These are phyloP conservation scores for Alternaria metachromatica DNA, from an alignment of 2,329 filamentous ascomycete species.

Conservation along the genomic window DNA sequence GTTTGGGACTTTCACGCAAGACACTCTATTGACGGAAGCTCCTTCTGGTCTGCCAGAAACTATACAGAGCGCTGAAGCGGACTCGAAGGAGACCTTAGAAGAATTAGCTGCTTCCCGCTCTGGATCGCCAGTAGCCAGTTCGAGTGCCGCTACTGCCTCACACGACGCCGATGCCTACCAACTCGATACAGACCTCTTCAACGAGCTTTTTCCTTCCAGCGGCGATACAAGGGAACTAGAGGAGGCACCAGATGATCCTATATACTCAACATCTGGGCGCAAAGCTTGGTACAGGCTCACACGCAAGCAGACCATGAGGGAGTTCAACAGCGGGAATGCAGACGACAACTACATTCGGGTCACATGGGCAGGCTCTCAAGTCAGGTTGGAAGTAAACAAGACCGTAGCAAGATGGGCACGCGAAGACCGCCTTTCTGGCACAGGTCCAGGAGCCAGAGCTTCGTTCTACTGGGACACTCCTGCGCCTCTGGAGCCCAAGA, in stretches of 20 bases:
- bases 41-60: background rate
- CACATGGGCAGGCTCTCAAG: slow-evolving; percentile 44
- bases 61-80: background rate
- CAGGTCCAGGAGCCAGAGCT: slow-evolving; percentile 41
- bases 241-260: slow-evolving; percentile 37
- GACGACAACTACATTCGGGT: slow-evolving; percentile 49
- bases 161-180: background rate
- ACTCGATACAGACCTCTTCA: slow-evolving; percentile 31
- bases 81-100: background rate
- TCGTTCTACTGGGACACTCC: slow-evolving; percentile 49
- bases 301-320: slow-evolving; percentile 47
- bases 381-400: slow-evolving; percentile 44
- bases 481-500: slow-evolving; percentile 24
- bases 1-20: slow-evolving; percentile 8
- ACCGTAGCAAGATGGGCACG: slow-evolving; percentile 45
- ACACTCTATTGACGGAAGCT: slow-evolving; percentile 5
- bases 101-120: background rate
- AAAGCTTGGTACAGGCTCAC: slow-evolving; percentile 52
- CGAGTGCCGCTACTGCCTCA: background rate
- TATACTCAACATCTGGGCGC: slow-evolving; percentile 43
- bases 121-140: background rate
- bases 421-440: slow-evolving; percentile 48
- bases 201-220: slow-evolving; percentile 33
- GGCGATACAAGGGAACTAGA: slow-evolving; percentile 10
- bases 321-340: slow-evolving; percentile 44